Conservation (phyloP, 352 stramenopile genomes). For the Pythium insidiosum region DNA sequence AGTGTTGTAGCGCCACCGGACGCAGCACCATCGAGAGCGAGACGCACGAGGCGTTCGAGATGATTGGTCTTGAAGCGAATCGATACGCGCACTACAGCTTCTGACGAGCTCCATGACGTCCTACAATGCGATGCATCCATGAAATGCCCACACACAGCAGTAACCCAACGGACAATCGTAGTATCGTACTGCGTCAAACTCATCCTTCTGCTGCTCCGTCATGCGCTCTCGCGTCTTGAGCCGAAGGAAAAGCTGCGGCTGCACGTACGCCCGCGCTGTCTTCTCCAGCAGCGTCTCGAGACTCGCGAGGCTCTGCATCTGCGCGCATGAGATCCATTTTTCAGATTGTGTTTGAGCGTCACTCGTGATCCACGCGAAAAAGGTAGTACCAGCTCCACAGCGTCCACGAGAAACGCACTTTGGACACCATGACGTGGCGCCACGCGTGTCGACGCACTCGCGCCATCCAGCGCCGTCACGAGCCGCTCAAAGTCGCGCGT, state of each 20-base stretch:
- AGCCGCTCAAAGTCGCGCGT: constrained; percentile 22
- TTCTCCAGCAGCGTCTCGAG: constrained; percentile 46
- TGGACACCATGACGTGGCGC: too few species aligned
- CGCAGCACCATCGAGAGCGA: not conserved
- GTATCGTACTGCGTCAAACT: constrained; percentile 59
- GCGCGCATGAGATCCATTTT: too few species aligned
- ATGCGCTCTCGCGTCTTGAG: constrained; percentile 40
- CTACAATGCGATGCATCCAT: constrained; percentile 16
- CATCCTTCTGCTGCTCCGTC: constrained; percentile 69
- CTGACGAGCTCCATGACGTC: constrained; percentile 71
- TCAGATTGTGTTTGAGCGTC: too few species aligned
- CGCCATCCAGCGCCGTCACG: not conserved
- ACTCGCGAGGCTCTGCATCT: constrained; percentile 39
- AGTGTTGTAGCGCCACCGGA: not conserved
- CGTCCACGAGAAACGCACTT: constrained; percentile 12
- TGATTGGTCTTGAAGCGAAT: constrained; percentile 31
- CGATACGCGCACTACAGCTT: constrained; percentile 51
- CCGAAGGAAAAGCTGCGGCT: constrained; percentile 53
- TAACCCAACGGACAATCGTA: too few species aligned
- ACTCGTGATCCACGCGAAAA: not conserved
- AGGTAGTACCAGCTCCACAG: constrained; percentile 10
- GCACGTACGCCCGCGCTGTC: constrained; percentile 42
- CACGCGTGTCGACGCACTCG: not conserved
- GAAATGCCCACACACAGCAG: not conserved
- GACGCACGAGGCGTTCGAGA: not conserved